Conservation (phyloP, 1,284 basidiomycete species). For the Sutorius eximius region DNA sequence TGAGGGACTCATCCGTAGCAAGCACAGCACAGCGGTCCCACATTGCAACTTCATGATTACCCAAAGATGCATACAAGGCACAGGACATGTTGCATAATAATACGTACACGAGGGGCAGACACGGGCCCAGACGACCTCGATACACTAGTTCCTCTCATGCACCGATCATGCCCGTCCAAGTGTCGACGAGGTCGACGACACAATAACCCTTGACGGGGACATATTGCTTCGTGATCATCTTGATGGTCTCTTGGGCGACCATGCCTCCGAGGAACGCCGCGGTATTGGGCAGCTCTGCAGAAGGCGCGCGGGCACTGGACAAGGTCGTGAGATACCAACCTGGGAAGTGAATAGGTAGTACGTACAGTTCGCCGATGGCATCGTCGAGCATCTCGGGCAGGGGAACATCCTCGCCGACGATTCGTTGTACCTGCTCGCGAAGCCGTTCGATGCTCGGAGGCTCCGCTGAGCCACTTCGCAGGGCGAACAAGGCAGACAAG, state of each 20-base stretch:
- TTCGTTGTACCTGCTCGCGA: slow-evolving; percentile 31
- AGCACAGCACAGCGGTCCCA: too few species aligned
- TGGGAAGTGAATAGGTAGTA: slow-evolving; percentile 14
- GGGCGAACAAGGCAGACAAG: slow-evolving; percentile 55
- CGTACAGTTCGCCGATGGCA: slow-evolving; percentile 80
- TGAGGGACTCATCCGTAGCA: too few species aligned
- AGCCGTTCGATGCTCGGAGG: slow-evolving; percentile 38
- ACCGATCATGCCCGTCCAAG: slow-evolving; percentile 64
- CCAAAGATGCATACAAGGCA: not conserved
- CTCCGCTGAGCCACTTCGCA: slow-evolving; percentile 32
- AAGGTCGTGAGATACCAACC: slow-evolving; percentile 3
- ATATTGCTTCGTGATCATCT: slow-evolving; percentile 96
- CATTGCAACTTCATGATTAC: too few species aligned
- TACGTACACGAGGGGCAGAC: not conserved
- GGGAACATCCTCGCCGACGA: slow-evolving; percentile 40
- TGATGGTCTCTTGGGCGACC: slow-evolving; percentile 97
- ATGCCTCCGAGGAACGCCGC: slow-evolving; percentile 93
- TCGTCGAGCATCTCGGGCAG: slow-evolving; percentile 64
- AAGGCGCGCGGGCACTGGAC: slow-evolving; percentile 73
- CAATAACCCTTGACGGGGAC: slow-evolving; percentile 87
- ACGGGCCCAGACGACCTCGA: not conserved
- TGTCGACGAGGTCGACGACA: slow-evolving; percentile 84
- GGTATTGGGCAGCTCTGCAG: slow-evolving; percentile 87
- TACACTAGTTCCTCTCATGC: slow-evolving; percentile 9
- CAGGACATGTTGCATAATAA: not conserved